Evolutionary conservation across 2,329 filamentous ascomycete genomes (phyloP).

Genomic region (Penicillium sp.): DNA sequence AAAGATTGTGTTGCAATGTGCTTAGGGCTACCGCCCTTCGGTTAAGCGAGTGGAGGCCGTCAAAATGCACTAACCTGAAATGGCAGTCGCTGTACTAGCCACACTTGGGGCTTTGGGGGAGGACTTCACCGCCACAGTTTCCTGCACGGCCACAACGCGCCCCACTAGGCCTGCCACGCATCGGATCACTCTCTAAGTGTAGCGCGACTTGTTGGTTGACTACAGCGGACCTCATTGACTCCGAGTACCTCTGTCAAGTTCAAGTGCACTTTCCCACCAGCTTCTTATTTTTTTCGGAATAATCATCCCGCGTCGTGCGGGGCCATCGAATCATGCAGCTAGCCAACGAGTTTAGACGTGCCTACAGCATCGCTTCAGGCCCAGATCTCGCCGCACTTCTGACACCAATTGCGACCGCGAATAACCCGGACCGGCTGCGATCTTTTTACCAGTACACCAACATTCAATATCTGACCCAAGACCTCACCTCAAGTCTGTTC

Average conservation of each 20-base stretch:
- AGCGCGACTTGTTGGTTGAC: not conserved
- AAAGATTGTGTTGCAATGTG: conserved; percentile 48
- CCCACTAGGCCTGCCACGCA: not conserved
- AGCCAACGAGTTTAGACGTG: conserved; percentile 72
- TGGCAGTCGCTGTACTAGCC: conserved; percentile 18
- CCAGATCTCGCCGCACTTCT: conserved; percentile 75
- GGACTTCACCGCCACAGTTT: conserved; percentile 11
- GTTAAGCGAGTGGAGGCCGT: conserved; percentile 44
- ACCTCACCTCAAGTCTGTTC: conserved; percentile 72
- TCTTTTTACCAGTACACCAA: conserved; percentile 74
- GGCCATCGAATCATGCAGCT: conserved; percentile 65
- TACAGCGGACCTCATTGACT: not conserved
- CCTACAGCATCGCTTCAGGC: conserved; percentile 68
- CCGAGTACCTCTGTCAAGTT: not conserved
- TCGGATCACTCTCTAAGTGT: not conserved
- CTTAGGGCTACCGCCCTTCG: conserved; percentile 51
- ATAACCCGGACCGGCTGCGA: conserved; percentile 67
- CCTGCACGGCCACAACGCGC: conserved; percentile 9
- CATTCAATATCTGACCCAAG: conserved; percentile 64
- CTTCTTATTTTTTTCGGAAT: not conserved
- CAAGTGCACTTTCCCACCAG: not conserved
- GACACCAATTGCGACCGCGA: conserved; percentile 67
- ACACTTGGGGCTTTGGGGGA: conserved; percentile 9
- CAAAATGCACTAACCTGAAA: conserved; percentile 34
- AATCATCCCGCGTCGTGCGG: not conserved